These are phyloP conservation scores for Phaeomoniella chlamydospora DNA, from an alignment of 2,329 filamentous ascomycete genomes.

Conservation along the genomic window DNA sequence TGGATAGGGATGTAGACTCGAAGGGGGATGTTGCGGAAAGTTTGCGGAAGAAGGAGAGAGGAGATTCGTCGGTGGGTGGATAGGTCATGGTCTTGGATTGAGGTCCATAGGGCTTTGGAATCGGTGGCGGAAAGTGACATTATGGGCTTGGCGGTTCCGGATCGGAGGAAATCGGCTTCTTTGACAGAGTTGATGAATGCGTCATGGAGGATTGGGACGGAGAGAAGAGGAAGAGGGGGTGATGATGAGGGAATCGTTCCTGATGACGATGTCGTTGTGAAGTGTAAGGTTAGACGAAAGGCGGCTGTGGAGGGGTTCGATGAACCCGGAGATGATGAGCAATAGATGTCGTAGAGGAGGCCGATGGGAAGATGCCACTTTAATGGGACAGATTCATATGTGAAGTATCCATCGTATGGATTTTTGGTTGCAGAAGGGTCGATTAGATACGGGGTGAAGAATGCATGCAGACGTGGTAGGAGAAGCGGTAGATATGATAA, in stretches of 20 bases:
- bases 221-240: conserved; percentile 46
- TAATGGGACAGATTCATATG: conserved; percentile 51
- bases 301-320: conserved; percentile 37
- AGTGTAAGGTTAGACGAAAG: conserved; percentile 51
- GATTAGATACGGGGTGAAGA: conserved; percentile 46
- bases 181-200: conserved; percentile 57
- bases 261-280: conserved; percentile 12
- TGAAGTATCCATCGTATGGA: conserved; percentile 45
- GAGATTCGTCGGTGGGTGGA: conserved; percentile 59
- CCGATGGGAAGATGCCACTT: conserved; percentile 62
- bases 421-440: conserved; percentile 32
- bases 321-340: conserved; percentile 9
- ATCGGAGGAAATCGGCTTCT: conserved; percentile 75
- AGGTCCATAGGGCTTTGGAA: conserved; percentile 68
- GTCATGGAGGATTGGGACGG: conserved; percentile 50
- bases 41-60: conserved; percentile 55
- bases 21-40: conserved; percentile 72
- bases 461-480: conserved; percentile 45
- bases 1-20: conserved; percentile 69
- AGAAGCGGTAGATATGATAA: conserved; percentile 56
- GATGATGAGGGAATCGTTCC: conserved; percentile 3
- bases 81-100: conserved; percentile 61
- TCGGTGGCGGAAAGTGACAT: conserved; percentile 79
- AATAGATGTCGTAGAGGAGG: conserved; percentile 54
- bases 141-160: conserved; percentile 76